A percentile compares a stretch with the other conserved stretches of the same genome.
phyloP scores from a whole-genome alignment of 495 filamentous ascomycete species.

The Tuber melanosporum region DNA sequence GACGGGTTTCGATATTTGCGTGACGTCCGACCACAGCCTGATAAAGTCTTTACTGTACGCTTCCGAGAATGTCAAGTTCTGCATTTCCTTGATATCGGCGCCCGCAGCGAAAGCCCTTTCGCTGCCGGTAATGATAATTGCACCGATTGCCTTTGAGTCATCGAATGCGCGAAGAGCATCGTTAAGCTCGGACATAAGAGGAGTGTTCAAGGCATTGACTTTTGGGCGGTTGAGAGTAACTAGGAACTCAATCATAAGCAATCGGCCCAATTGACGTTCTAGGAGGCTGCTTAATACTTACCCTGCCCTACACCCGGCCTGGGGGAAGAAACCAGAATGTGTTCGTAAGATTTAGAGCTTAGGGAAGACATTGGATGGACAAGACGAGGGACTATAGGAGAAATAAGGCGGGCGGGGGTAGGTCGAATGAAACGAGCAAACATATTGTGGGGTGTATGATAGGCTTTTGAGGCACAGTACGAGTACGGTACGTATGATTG shows the following conservation, averaged over 20 bases:
- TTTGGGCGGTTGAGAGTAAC: constrained; percentile 95
- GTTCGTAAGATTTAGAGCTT: constrained; percentile 54
- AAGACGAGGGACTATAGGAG: constrained; percentile 16
- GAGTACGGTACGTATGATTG: not conserved
- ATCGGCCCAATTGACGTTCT: constrained; percentile 3
- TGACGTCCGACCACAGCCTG: constrained; percentile 83
- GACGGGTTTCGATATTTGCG: constrained; percentile 77
- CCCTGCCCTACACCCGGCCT: constrained; percentile 84
- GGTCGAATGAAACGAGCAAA: constrained; percentile 24
- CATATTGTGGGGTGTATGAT: constrained; percentile 14
- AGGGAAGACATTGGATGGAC: constrained; percentile 26
- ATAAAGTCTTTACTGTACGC: constrained; percentile 89
- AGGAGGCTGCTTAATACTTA: constrained; percentile 46
- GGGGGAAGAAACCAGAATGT: constrained; percentile 71
- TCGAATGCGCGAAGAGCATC: constrained; percentile 68
- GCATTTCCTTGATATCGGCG: constrained; percentile 99
- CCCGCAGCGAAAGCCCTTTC: constrained; percentile 89
- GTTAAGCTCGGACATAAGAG: constrained; percentile 86
- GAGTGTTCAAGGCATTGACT: constrained; percentile 83
- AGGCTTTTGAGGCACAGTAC: not conserved
- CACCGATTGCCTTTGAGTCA: constrained; percentile 50
- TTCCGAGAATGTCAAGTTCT: constrained; percentile 71
- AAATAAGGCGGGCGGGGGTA: constrained; percentile 20
- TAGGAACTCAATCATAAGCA: constrained; percentile 41
- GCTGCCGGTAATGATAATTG: constrained; percentile 80